phyloP scores from a whole-genome alignment of 2,329 filamentous ascomycete species.

The Fusarium sp. region DNA sequence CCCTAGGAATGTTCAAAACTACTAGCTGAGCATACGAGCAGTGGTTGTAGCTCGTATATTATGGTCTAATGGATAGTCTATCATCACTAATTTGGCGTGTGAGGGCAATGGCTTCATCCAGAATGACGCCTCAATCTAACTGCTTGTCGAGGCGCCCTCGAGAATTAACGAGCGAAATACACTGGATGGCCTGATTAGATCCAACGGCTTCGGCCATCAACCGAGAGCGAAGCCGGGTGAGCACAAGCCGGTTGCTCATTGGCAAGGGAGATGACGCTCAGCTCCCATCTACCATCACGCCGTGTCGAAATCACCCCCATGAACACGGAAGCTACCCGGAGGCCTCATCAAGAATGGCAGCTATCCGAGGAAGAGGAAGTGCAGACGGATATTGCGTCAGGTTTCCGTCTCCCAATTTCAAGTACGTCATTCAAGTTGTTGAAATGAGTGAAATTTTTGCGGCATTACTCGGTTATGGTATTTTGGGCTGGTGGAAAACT shows the following conservation, averaged over 20 bases:
- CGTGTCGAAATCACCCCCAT: neutral
- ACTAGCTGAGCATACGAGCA: no score
- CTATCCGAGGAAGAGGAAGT: neutral
- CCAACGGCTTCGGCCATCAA: slow-evolving; percentile 4
- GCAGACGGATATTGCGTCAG: neutral
- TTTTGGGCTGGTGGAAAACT: slow-evolving; percentile 14
- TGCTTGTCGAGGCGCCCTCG: neutral
- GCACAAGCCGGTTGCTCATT: neutral
- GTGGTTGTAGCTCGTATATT: neutral
- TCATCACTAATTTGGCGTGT: neutral
- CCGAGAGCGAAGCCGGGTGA: slow-evolving; percentile 1
- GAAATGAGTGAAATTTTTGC: slow-evolving; percentile 63
- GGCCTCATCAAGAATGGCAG: neutral
- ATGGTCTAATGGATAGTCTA: neutral
- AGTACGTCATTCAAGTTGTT: slow-evolving; percentile 76
- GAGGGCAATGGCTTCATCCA: neutral
- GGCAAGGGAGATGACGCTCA: neutral
- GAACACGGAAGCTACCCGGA: slow-evolving; percentile 10
- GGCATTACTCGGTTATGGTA: slow-evolving; percentile 44
- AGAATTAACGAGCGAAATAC: neutral
- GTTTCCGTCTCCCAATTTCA: neutral
- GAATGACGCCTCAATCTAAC: neutral
- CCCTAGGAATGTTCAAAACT: no score
- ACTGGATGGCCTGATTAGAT: neutral
- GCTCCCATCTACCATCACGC: neutral